Conservation (phyloP, 306 rosid species). For the Prosopis cineraria region DNA sequence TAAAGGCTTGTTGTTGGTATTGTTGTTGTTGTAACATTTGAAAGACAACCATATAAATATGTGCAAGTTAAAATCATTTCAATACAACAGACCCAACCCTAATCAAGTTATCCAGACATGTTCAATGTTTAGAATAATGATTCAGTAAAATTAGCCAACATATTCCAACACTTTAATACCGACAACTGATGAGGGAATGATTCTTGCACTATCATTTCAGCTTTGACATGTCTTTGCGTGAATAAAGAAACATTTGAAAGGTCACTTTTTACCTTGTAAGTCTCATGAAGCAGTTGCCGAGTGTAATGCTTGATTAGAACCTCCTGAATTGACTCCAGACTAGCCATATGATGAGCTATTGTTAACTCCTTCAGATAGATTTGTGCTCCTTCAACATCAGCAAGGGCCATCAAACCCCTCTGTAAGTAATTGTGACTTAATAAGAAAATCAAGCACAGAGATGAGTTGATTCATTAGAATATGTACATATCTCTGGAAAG, state of each 20-base stretch:
- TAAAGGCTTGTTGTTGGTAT: too few species aligned
- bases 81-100: neutral
- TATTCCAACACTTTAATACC: neutral
- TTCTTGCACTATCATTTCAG: neutral
- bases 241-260: slow-evolving; percentile 19
- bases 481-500: slow-evolving; percentile 4
- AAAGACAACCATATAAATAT: neutral
- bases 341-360: slow-evolving; percentile 91
- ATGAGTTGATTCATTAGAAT: neutral
- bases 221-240: slow-evolving; percentile 5
- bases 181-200: neutral
- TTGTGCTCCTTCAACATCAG: slow-evolving; percentile 96
- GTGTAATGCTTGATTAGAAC: slow-evolving; percentile 80
- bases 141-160: slow-evolving; percentile 11
- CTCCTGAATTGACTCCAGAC: slow-evolving; percentile 84
- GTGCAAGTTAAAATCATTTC: slow-evolving; percentile 14
- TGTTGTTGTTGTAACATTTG: too few species aligned
- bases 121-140: slow-evolving; percentile 3
- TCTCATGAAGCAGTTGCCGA: slow-evolving; percentile 92
- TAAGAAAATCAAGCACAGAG: slow-evolving; percentile 2
- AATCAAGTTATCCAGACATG: neutral
- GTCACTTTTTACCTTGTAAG: slow-evolving; percentile 65
- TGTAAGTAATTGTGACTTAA: slow-evolving; percentile 43
- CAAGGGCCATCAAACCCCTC: slow-evolving; percentile 95
- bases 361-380: slow-evolving; percentile 78